Evolutionary conservation across 2,329 filamentous ascomycete species (phyloP).

Genomic region (Cladosporium phlei): DNA sequence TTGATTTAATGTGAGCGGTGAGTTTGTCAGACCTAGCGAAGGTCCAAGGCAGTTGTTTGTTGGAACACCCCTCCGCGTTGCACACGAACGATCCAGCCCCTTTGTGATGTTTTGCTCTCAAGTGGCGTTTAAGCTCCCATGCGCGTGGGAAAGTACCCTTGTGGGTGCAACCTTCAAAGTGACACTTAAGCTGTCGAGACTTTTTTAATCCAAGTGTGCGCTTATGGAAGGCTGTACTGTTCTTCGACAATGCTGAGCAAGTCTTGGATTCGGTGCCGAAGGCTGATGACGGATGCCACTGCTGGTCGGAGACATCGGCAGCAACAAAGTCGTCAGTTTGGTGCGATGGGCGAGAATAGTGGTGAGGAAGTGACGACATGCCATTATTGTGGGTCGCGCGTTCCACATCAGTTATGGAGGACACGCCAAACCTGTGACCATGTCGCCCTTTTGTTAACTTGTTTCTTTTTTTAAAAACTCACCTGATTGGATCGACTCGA

Average conservation of each 20-base stretch:
- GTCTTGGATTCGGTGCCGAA: background rate
- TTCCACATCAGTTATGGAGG: background rate
- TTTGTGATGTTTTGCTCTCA: background rate
- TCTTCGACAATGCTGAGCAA: too few species aligned
- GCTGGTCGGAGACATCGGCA: background rate
- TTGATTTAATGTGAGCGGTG: background rate
- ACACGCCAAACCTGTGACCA: too few species aligned
- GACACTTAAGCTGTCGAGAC: background rate
- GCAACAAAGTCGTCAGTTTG: background rate
- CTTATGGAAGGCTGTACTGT: too few species aligned
- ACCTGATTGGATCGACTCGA: background rate
- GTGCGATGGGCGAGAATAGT: background rate
- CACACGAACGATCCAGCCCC: background rate
- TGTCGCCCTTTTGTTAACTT: background rate
- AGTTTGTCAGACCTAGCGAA: background rate
- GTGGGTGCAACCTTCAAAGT: background rate
- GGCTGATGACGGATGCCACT: background rate
- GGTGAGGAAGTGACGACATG: background rate
- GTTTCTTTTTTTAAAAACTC: slow-evolving; percentile 1
- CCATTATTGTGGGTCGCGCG: background rate
- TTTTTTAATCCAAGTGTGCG: too few species aligned
- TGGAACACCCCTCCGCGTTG: background rate
- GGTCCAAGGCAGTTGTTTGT: background rate
- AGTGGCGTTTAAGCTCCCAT: background rate
- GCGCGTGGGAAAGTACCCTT: background rate